Percentiles rank a stretch among this genome's conserved stretches.
Conservation (phyloP, 495 filamentous ascomycete genomes). For the Penicillium chermesinum region DNA sequence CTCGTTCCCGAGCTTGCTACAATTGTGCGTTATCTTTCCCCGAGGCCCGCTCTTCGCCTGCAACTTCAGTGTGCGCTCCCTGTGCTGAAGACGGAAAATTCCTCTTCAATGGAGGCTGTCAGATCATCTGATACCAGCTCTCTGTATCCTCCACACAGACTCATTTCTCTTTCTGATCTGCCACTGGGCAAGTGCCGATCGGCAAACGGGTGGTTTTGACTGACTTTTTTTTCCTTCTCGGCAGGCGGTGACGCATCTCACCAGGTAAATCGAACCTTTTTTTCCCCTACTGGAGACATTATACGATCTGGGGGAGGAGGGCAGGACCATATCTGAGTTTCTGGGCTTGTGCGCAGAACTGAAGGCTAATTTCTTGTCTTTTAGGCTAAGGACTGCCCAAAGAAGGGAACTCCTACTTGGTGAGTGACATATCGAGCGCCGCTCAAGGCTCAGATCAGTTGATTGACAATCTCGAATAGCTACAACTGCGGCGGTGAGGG, state of each 20-base stretch:
- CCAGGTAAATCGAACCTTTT: constrained; percentile 45
- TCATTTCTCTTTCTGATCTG: not conserved
- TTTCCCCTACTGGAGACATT: no score
- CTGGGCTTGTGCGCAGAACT: not conserved
- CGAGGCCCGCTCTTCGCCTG: constrained; percentile 3
- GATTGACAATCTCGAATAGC: constrained; percentile 36
- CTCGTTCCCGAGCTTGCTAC: constrained; percentile 62
- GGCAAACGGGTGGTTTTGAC: constrained; percentile 12
- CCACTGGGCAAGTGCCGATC: not conserved
- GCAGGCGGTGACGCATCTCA: constrained; percentile 72
- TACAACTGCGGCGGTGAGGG: constrained; percentile 85
- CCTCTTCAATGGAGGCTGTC: not conserved
- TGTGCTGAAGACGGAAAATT: not conserved
- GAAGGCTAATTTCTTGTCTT: not conserved
- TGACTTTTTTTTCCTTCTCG: constrained; percentile 20
- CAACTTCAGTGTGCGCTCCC: not conserved
- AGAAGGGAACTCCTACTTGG: constrained; percentile 89
- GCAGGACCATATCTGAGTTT: not conserved
- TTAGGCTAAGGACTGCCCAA: constrained; percentile 90
- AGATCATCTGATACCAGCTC: not conserved
- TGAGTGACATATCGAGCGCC: constrained; percentile 34
- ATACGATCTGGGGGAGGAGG: not conserved
- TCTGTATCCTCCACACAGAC: not conserved
- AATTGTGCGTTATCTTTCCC: constrained; percentile 60
- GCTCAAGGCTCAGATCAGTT: not conserved